Evolutionary conservation across 2,329 filamentous ascomycete genomes (phyloP), one percentile per base, ranked within the genome.

Genomic region (Sclerotinia nivalis): DNA sequence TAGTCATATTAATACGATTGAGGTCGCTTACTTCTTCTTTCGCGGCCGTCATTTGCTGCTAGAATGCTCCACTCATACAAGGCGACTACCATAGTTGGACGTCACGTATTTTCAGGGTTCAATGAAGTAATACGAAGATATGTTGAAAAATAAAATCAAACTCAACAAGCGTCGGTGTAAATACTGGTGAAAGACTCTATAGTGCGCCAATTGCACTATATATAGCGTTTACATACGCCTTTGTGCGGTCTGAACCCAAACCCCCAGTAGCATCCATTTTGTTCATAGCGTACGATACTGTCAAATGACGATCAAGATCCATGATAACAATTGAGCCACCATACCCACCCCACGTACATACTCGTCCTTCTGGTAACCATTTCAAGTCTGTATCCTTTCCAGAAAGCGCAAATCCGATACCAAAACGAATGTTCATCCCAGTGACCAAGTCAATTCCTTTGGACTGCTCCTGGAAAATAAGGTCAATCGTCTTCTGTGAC

Each of bases 271-370:
- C 34, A 50, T 31, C 75, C 81, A 84, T 83, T 68, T 79, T 81
- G 70, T 84, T 84, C 82, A 84, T 84, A 2, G 77, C 75, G 75
- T 84, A 85, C 0, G 76, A 74, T 43, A 84, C 79, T 0, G 83
- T 84, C 70, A 84, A 73, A 22, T 77, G 73, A 2, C 79, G 73
- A 45, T 83, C 80, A 7, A 80, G 52, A 72, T 85, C 83, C 78
- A 84, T 82, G 40, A 84, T 70, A 4, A 78, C 72, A 1, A 82
- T 69, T 0, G 82, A 83, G 0, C 83, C 83, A 15, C 83, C 83
- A 79, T 80, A 84, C 0, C 83, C 83, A 34, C 79, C 78, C 82
- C 83, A 84, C 69, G 79, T 83, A 58, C 79, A 80, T 4, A 76
- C 70, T 7, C 74, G 72, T 0, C 81, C 82, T 31, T 76, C 69